phyloP scores from a whole-genome alignment of 2,329 filamentous ascomycete genomes.

The Aaosphaeria pasadenensis region DNA sequence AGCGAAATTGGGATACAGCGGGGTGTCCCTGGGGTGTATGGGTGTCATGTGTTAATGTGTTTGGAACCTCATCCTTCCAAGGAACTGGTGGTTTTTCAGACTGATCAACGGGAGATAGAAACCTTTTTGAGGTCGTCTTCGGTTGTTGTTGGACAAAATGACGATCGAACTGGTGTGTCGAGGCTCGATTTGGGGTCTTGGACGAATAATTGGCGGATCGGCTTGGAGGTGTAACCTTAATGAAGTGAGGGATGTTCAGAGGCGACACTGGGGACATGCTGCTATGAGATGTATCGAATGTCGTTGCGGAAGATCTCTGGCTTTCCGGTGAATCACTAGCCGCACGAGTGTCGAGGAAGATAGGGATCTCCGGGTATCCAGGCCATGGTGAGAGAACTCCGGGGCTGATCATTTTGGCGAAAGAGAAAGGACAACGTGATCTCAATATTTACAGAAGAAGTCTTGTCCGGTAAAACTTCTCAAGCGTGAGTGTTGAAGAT shows the following conservation, averaged over 20 bases:
- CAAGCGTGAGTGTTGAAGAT: no score
- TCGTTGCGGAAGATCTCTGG: not conserved
- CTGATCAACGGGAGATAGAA: not conserved
- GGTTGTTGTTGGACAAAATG: no score
- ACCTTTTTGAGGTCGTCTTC: no score
- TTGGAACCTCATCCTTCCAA: no score
- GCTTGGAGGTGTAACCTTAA: not conserved
- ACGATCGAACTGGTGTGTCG: not conserved
- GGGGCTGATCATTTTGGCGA: not conserved
- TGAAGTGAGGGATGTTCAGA: not conserved
- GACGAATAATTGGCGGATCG: not conserved
- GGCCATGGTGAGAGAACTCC: not conserved
- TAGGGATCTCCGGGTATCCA: slow-evolving; percentile 1
- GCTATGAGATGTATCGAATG: not conserved
- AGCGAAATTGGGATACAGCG: no score
- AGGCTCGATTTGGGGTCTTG: not conserved
- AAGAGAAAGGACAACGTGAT: not conserved
- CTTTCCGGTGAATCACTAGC: not conserved
- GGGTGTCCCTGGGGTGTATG: no score
- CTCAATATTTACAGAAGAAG: not conserved
- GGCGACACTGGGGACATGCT: not conserved
- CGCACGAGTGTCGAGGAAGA: slow-evolving; percentile 1
- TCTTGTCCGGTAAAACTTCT: no score
- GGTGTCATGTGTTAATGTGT: no score
- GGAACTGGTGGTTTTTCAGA: not conserved